A percentile compares a stretch with the other conserved stretches of the same genome.
These are phyloP conservation scores for Chloranthus sessilifolius DNA, from an alignment of 164 flowering plant genomes.

Conservation along the genomic window DNA sequence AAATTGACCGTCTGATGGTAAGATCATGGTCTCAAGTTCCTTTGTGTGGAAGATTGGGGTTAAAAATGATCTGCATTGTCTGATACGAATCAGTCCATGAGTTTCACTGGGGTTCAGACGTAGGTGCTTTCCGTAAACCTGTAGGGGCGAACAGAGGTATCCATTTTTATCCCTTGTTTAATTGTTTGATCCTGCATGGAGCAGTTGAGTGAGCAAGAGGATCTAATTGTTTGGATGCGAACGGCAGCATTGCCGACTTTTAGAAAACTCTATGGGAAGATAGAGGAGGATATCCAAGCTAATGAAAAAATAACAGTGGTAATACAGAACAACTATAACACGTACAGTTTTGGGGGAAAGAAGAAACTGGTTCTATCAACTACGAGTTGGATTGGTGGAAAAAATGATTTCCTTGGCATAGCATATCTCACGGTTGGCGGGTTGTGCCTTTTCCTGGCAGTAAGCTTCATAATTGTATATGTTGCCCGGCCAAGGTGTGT, in stretches of 20 bases:
- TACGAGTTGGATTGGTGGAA: constrained; percentile 14
- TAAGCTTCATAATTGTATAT: constrained; percentile 1
- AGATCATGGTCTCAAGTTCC: no score
- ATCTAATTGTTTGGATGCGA: constrained; percentile 7
- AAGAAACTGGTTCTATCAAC: constrained; percentile 17
- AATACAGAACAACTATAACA: constrained; percentile 7
- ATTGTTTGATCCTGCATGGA: constrained; percentile 15
- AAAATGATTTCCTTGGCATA: constrained; percentile 5
- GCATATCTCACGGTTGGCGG: constrained; percentile 4
- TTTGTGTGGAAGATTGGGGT: no score
- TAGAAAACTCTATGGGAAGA: constrained; percentile 5
- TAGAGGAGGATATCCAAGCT: not conserved
- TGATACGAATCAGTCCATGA: no score
- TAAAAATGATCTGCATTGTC: no score
- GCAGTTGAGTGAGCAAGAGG: constrained; percentile 77
- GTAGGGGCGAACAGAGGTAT: not conserved
- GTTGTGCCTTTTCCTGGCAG: constrained; percentile 4
- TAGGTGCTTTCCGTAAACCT: not conserved
- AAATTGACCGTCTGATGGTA: no score
- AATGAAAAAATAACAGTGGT: not conserved
- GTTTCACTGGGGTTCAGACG: no score
- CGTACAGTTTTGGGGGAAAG: constrained; percentile 6
- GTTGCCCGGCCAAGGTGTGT: constrained; percentile 1
- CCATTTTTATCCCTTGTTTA: not conserved
- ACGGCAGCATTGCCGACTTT: constrained; percentile 3